These are phyloP conservation scores for Linnemannia elongata DNA, from an alignment of 192 early-diverging fungal genomes.

Conservation along the genomic window DNA sequence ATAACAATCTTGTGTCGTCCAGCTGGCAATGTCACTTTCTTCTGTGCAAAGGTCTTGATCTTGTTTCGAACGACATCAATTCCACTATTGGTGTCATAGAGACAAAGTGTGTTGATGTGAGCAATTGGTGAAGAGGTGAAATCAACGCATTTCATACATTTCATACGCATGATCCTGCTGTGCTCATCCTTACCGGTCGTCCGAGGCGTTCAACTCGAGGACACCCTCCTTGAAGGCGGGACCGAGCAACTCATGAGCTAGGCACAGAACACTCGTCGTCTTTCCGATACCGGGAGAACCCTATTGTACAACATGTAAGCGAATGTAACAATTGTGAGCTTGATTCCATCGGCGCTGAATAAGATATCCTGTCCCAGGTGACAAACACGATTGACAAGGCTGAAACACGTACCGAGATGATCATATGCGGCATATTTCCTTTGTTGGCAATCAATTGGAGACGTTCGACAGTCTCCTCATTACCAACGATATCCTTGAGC, in stretches of 20 bases:
- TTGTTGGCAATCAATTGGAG: conserved; percentile 88
- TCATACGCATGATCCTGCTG: background rate
- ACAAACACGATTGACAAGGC: background rate
- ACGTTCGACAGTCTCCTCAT: conserved; percentile 90
- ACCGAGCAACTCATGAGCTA: conserved; percentile 93
- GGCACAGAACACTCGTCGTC: conserved; percentile 94
- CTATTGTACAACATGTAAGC: conserved; percentile 38
- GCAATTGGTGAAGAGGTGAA: background rate
- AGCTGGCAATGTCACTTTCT: conserved; percentile 94
- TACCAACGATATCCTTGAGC: conserved; percentile 94
- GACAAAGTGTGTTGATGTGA: background rate
- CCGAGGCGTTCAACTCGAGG: conserved; percentile 97
- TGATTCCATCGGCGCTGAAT: background rate
- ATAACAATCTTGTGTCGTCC: conserved; percentile 93
- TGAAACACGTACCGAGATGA: conserved; percentile 77
- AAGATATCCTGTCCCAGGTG: background rate
- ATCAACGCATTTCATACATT: background rate
- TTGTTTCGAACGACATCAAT: conserved; percentile 96
- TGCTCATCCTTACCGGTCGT: conserved; percentile 80
- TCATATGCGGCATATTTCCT: conserved; percentile 97
- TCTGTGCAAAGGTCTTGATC: conserved; percentile 99
- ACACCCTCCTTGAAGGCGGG: conserved; percentile 91
- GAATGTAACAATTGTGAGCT: background rate
- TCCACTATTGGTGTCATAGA: conserved; percentile 66
- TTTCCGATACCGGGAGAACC: conserved; percentile 98